A percentile compares a stretch with the other conserved stretches of the same genome.
These are phyloP conservation scores for Pascua sp. DNA, from an alignment of 1,284 basidiomycete genomes.

Conservation along the genomic window DNA sequence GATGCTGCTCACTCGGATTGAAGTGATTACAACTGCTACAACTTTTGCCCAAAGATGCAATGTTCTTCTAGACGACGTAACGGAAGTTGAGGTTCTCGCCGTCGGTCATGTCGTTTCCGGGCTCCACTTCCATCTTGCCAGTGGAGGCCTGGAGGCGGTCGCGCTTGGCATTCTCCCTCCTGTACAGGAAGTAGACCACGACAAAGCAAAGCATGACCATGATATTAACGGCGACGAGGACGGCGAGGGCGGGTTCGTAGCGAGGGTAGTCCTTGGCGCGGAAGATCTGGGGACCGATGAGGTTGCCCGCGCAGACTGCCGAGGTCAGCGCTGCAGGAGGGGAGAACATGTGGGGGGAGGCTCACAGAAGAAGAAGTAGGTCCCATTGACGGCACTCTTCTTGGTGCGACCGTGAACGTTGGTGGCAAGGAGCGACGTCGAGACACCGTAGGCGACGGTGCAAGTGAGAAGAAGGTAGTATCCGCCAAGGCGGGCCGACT, in stretches of 20 bases:
- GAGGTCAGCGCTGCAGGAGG: no score
- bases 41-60: no score
- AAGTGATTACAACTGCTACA: no score
- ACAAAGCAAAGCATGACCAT: background rate
- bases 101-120: slow-evolving; percentile 4
- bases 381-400: slow-evolving; percentile 17
- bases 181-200: background rate
- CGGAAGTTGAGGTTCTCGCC: slow-evolving; percentile 11
- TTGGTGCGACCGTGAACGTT: slow-evolving; percentile 26
- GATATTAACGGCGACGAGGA: background rate
- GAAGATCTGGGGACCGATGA: slow-evolving; percentile 16
- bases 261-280: slow-evolving; percentile 3
- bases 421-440: slow-evolving; percentile 2
- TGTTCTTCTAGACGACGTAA: background rate
- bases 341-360: no score
- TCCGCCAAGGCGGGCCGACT: slow-evolving; percentile 1
- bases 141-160: no score
- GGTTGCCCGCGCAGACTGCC: slow-evolving; percentile 6
- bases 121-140: background rate
- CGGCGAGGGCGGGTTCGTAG: slow-evolving; percentile 3
- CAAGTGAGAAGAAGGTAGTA: slow-evolving; percentile 11
- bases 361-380: slow-evolving; percentile 10
- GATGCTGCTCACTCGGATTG: no score
- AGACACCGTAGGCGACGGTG: background rate
- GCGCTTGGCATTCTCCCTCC: background rate